Base-by-base conservation (phyloP, 129 eudicot species). In the Sambucus nigra region DNA sequence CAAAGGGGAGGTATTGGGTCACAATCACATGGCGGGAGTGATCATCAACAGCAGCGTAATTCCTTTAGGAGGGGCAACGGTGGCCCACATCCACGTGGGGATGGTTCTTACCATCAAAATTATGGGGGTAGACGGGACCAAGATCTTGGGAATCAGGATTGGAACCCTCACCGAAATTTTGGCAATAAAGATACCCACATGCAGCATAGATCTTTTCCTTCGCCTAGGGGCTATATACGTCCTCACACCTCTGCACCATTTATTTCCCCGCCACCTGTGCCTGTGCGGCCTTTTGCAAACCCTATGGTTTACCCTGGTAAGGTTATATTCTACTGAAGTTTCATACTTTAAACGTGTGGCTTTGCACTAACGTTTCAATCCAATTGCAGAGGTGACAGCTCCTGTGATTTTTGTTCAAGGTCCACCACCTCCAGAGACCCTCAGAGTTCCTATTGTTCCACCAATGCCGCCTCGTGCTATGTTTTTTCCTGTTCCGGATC, bases 91-190 rank as follows among this genome's bases (percentile, higher is more conserved):
- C 57, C 79, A 1, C 88, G 94, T 5, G 85, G 76, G 22, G 91
- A 86, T 66, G 94, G 80, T 42, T 73, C 86, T 31, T 59, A 69
- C 60, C 74, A 79, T 71, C 81, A 79, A 42, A 60, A 61, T 56
- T 70, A 75, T 57, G 80, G 79, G 21, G 84, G 84, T 25, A 84
- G 82, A 31, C 82, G 96, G 23, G 91, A 89, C 61, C 93, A 76
- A 46, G 84, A 82, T 19, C 83, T 83, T 59, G 87, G 76, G 19
- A 84, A 78, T 71, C 89, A 69, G 67, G 94, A 80, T 12, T 83
- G 91, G 88, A 77, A 77, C 48, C 59, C 65, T 51, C 65, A 70
- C 32, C 63, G 88, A 57, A 72, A 55, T 70, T 79, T 64, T 41
- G 77, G 80, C 19, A 53, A 55, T 47, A 67, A 87, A 55, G 89